Evolutionary conservation across 2,329 filamentous ascomycete genomes (phyloP).

Genomic region (Diaporthe sp.): DNA sequence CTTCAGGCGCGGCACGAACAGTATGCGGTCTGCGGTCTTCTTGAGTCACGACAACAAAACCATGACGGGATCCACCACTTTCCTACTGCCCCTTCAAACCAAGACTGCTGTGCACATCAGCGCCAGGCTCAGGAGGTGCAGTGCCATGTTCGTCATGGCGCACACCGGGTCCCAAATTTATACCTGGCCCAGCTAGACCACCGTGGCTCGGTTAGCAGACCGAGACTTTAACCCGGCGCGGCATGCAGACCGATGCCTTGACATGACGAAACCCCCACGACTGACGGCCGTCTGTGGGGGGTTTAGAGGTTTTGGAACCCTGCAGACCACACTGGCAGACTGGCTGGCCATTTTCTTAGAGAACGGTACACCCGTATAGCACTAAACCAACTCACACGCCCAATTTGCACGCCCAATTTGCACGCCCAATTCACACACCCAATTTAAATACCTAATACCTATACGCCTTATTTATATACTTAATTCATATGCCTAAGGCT

Average conservation of each 20-base stretch:
- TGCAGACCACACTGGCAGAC: neutral
- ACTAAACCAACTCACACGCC: too few species aligned
- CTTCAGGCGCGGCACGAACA: neutral
- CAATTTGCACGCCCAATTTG: too few species aligned
- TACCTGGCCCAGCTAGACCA: conserved; percentile 14
- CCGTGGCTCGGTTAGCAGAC: conserved; percentile 19
- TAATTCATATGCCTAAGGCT: too few species aligned
- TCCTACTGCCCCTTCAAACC: neutral
- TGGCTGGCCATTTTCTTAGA: neutral
- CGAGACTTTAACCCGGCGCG: conserved; percentile 14
- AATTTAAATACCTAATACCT: too few species aligned
- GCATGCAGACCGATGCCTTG: conserved; percentile 8
- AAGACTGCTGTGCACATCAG: neutral
- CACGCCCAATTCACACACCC: too few species aligned
- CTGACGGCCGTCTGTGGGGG: conserved; percentile 19
- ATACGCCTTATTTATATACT: too few species aligned
- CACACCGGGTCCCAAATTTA: conserved; percentile 5
- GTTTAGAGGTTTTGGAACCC: neutral
- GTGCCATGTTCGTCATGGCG: conserved; percentile 4
- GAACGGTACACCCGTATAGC: too few species aligned
- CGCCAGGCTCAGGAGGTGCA: neutral
- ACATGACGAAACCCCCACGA: conserved; percentile 35
- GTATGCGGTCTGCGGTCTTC: neutral
- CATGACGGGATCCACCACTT: conserved; percentile 1
- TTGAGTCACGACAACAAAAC: neutral